phyloP scores from a whole-genome alignment of 495 filamentous ascomycete genomes.

The Tirmania nivea region DNA sequence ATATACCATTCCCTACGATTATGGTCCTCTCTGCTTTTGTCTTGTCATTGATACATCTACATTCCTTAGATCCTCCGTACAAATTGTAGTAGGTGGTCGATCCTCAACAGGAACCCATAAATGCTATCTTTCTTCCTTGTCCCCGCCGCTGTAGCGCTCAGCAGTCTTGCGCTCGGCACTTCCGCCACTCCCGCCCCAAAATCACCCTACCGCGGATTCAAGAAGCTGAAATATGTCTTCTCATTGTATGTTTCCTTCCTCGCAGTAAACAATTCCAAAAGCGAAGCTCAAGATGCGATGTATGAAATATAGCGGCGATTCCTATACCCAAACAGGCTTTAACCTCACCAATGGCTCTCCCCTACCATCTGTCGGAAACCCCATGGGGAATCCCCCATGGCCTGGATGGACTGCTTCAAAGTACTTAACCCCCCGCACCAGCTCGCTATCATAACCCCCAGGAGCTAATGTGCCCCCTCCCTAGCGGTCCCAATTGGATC shows the following conservation, averaged over 20 bases:
- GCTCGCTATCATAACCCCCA: neutral
- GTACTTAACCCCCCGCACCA: constrained; percentile 1
- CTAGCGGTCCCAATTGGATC: constrained; percentile 46
- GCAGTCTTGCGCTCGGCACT: too few relatives aligned
- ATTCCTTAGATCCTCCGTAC: too few relatives aligned
- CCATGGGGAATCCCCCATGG: constrained; percentile 52
- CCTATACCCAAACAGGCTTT: constrained; percentile 46
- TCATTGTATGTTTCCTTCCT: constrained; percentile 24
- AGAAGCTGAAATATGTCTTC: constrained; percentile 29
- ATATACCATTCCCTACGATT: too few relatives aligned
- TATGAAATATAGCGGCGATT: constrained; percentile 29
- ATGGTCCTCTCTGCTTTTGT: too few relatives aligned
- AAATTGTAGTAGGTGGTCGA: too few relatives aligned
- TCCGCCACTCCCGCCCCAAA: too few relatives aligned
- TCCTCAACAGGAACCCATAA: too few relatives aligned
- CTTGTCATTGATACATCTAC: too few relatives aligned
- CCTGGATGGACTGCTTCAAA: constrained; percentile 34
- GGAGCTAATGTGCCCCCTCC: constrained; percentile 1
- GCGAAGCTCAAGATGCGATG: constrained; percentile 3
- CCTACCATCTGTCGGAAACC: constrained; percentile 30
- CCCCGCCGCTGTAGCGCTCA: too few relatives aligned
- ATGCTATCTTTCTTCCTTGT: too few relatives aligned
- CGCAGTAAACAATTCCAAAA: neutral
- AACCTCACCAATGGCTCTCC: constrained; percentile 38
- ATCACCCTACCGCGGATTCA: constrained; percentile 25